Evolutionary conservation across 257 asterid species (phyloP), one percentile per base, ranked within the genome.

Genomic region (Ilex asprella): DNA sequence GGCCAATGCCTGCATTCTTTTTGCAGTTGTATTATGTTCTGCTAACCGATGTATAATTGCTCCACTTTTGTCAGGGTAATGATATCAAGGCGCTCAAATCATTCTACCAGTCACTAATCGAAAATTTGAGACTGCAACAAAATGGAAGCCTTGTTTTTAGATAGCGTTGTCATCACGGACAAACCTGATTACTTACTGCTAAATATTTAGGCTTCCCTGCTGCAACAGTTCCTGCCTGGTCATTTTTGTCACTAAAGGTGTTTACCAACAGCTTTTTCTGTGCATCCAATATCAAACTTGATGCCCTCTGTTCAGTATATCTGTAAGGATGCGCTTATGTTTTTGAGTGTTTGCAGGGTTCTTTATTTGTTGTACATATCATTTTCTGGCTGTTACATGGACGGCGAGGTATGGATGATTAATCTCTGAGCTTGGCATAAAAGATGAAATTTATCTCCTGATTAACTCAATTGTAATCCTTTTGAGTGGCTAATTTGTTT

Each of bases 131-230:
- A 73, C 80, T 75, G 61, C 91, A 82, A 67, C 95, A 89, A 65
- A 93, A 85, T 68, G 95, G 96, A 63, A 85, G 91, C 85, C 73
- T 84, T 77, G 94, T 82, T 67, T 83, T 75, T 75, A 84, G 97
- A 89, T 92, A 80, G 67, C 87, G 71, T 66, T 49, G 31, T 30
- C 56, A 29, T 54, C 13, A 3, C 8, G 21, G 56, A 32, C 69
- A 64, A 56, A 58, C 47, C n/a, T 49, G 16, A n/a, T 49, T 32
- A 66, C 65, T 27, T 15, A 70, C 64, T 2, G 59, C 13, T 61
- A 31, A 30, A 51, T 55, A 59, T 62, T 70, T 58, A 63, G 46
- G 74, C 59, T 60, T 64, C 53, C 66, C 60, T 67, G 59, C 58
- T 59, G 59, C 75, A 63, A 76, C 80, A 68, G 30, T 73, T 58